Evolutionary conservation across 441 rosid species (phyloP), one percentile per base, ranked within the genome.

Genomic region (Jatropha multifida): DNA sequence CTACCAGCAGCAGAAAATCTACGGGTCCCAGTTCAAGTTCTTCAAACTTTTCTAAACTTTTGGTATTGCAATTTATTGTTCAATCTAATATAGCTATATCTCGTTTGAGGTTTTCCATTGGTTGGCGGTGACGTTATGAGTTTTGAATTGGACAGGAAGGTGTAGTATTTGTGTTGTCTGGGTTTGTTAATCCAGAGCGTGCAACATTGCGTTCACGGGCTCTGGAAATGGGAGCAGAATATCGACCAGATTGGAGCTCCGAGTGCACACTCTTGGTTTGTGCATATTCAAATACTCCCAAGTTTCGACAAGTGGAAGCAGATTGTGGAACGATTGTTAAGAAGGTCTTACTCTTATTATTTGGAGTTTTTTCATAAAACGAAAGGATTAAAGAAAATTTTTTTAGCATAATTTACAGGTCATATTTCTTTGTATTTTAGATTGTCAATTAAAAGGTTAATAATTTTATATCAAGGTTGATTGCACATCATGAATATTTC

Each of bases 101-200:
- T 55, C 59, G 65, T 14, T 59, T 46, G 65, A 68, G 60, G 11
- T 66, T 40, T 11, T 46, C 62, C 42, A 23, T 72, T 41, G 17
- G 23, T 46, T 65, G n/a, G 37, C 80, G 68, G 60, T 67, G 81
- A 32, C 69, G 49, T 73, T 40, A 58, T 72, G 75, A 17, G 44
- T 3, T 23, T 71, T 66, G 18, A 46, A 78, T 72, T 69, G 78
- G 74, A 68, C 85, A 96, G 99, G 99, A 94, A 63, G 97, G 97
- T 44, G 97, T 92, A 20, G 88, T 88, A 67, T 88, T 94, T 81
- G 98, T 85, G 32, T 71, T 96, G 69, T 96, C 99, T 0, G 99
- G 99, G 42, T 92, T 94, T 77, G 92, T 92, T 68, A 94, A 96
- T 67, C 99, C 99, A 0, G 96, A 92, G 84, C 91, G 98, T 56